Evolutionary conservation across 1,284 basidiomycete genomes (phyloP), one percentile per base, ranked within the genome.

Genomic region (Ustilago curta): DNA sequence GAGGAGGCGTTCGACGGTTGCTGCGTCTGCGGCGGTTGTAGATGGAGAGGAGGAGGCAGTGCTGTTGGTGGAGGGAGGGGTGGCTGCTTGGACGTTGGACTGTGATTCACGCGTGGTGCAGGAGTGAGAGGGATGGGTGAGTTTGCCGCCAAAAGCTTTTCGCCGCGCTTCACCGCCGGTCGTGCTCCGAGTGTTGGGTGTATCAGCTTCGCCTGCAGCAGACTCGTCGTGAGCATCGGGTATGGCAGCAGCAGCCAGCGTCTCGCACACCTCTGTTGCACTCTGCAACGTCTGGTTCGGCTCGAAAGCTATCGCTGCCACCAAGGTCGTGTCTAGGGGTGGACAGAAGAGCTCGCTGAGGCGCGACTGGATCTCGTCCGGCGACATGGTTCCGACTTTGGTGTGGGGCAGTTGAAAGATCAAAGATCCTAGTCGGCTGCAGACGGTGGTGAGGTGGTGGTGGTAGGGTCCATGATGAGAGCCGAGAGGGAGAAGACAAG

Each of bases 241-340:
- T 0, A 64, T 40, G 19, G 66, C 68, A 37, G 65, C 72, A 27
- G 69, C 72, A 47, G 73, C 61, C 3, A 80, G 62, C 5, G 57
- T 64, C 56, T 70, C 61, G 44, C 77, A 72, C 2, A 80, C 63
- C 48, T 74, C 70, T 19, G 55, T 65, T 0, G 76, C 76, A 45
- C 70, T 68, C 35, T 80, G 73, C 7, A 76, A 54, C 3, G 77
- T 79, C 47, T 81, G 79, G 1, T 56, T 57, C 16, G 62, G 71
- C 47, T 81, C 79, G 43, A 73, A 40, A 0, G 71, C 71, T 21
- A 81, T 77, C 12, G 72, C 77, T 18, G 79, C 79, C 2, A 81
- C 73, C 23, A 81, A 55, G 5, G 77, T 61, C 4, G 79, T 62
- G 52, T 79, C 79, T 19, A 81, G 59, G 3, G 76, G 68, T 12